Percentiles rank a stretch among this genome's conserved stretches.
phyloP scores from a whole-genome alignment of 2,329 filamentous ascomycete genomes.

The Zasmidium cellare region DNA sequence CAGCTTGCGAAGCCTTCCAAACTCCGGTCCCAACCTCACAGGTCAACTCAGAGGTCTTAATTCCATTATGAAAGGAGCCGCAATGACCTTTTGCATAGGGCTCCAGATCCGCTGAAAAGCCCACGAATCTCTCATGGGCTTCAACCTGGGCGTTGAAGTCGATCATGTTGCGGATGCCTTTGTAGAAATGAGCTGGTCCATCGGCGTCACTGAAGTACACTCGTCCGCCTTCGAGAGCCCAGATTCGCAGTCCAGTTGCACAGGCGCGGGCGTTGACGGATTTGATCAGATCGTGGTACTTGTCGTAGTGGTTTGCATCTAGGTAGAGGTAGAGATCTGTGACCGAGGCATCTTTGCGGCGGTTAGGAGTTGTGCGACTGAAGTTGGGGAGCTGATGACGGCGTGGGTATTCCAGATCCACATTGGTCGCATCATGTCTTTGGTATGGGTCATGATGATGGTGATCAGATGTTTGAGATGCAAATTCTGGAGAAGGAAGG shows the following conservation, averaged over 20 bases:
- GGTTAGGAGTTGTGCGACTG: background rate
- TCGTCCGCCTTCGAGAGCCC: conserved; percentile 2
- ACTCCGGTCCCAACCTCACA: background rate
- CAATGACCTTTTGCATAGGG: background rate
- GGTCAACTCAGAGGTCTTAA: background rate
- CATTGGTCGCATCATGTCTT: background rate
- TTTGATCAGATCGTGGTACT: background rate
- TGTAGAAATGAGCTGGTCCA: background rate
- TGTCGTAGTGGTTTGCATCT: background rate
- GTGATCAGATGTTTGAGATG: too few species aligned
- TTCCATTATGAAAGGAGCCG: background rate
- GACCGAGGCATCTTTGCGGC: background rate
- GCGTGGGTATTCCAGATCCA: background rate
- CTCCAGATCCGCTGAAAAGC: conserved; percentile 2
- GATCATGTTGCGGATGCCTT: background rate
- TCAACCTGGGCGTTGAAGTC: background rate
- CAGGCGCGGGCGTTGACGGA: background rate
- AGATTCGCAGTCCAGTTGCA: background rate
- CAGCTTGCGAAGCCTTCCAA: background rate
- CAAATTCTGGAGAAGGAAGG: too few species aligned
- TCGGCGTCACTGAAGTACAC: conserved; percentile 2
- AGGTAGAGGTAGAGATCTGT: conserved; percentile 3
- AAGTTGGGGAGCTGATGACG: background rate
- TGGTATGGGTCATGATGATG: too few species aligned
- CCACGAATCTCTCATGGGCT: background rate